Conservation (phyloP, 1,284 basidiomycete species). For the Boletus sp. region DNA sequence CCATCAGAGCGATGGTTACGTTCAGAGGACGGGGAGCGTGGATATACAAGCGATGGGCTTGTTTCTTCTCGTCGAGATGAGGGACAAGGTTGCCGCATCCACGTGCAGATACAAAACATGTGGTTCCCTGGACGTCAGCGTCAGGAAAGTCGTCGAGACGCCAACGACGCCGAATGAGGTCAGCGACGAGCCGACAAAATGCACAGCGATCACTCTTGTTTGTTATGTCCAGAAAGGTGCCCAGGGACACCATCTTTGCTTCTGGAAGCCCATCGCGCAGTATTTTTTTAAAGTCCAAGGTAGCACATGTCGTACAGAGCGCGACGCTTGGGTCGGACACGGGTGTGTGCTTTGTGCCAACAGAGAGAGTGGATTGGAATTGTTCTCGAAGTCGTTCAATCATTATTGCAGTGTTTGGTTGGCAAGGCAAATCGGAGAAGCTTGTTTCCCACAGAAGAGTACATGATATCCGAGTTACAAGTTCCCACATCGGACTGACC, state of each 20-base stretch:
- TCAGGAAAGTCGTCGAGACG: conserved; percentile 12
- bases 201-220: conserved; percentile 11
- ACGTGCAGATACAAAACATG: conserved; percentile 7
- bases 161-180: conserved; percentile 16
- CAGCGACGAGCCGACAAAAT: conserved; percentile 16
- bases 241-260: conserved; percentile 4
- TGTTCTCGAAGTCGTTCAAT: conserved; percentile 7
- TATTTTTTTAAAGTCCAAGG: conserved; percentile 14
- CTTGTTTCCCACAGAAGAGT: too few relatives aligned
- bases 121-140: conserved; percentile 3
- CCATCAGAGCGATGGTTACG: conserved; percentile 5
- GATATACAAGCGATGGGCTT: conserved; percentile 17
- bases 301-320: conserved; percentile 13
- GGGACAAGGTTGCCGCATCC: not conserved
- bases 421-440: too few relatives aligned
- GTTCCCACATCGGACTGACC: not conserved
- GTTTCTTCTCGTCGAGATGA: conserved; percentile 8
- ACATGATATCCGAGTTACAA: too few relatives aligned
- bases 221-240: conserved; percentile 12
- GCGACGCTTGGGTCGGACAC: not conserved
- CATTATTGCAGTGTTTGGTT: not conserved
- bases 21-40: conserved; percentile 8
- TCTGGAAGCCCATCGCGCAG: conserved; percentile 15
- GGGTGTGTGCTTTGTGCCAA: not conserved
- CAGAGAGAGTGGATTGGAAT: not conserved